Evolutionary conservation across 2,329 filamentous ascomycete genomes (phyloP).

Genomic region (Alternaria viburni): DNA sequence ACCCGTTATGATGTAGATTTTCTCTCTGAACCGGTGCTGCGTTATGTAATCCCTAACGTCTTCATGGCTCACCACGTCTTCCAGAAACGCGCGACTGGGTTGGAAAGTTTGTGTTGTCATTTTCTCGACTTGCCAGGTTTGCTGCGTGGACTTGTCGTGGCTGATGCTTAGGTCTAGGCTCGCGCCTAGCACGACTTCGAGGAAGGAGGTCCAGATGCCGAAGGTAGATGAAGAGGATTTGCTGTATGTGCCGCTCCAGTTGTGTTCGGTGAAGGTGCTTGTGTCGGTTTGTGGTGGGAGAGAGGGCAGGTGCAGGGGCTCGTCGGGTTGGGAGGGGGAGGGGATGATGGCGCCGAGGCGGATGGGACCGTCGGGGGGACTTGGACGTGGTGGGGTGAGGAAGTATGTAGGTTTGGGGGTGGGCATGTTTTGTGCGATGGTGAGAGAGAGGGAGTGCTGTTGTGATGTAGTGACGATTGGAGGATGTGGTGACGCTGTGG

Average conservation of each 20-base stretch:
- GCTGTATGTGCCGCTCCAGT: background rate
- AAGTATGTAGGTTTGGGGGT: background rate
- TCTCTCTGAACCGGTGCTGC: slow-evolving; percentile 4
- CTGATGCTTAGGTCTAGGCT: background rate
- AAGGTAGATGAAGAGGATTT: background rate
- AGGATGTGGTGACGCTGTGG: background rate
- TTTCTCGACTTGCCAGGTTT: background rate
- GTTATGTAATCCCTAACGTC: slow-evolving; percentile 1
- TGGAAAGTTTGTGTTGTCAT: background rate
- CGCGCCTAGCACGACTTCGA: background rate
- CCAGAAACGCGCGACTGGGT: background rate
- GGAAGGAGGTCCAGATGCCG: slow-evolving; percentile 16
- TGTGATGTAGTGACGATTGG: background rate
- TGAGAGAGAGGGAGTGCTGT: too few relatives aligned
- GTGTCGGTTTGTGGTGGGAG: background rate
- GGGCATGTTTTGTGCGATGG: background rate
- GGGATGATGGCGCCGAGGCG: slow-evolving; percentile 14
- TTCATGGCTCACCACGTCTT: background rate
- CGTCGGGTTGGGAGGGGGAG: slow-evolving; percentile 7
- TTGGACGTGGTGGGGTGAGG: background rate
- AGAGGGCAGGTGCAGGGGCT: background rate
- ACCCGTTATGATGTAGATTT: slow-evolving; percentile 11
- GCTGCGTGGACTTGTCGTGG: background rate
- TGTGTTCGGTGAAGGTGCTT: background rate
- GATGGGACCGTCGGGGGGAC: slow-evolving; percentile 6